Base-by-base conservation (phyloP, 2,329 filamentous ascomycete genomes). In the Cryphonectria japonica region DNA sequence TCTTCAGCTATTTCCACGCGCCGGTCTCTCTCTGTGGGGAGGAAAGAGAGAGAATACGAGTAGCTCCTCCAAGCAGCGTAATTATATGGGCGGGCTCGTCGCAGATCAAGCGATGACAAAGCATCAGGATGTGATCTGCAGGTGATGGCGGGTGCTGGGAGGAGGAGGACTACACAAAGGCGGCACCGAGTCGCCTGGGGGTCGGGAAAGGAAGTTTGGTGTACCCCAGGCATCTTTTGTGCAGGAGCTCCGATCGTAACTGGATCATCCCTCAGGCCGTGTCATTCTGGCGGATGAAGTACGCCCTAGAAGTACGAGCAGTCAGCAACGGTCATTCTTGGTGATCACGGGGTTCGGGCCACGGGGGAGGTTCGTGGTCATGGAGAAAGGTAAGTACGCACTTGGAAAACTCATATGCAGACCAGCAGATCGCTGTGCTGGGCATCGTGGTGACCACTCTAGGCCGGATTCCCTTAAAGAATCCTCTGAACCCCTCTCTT, bases 381-480 rank as follows among this genome's bases (percentile, higher is more conserved):
- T 9, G 52, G 54, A 19, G 14, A 32, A 26, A 16, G 50, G 34
- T n/a, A 16, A 37, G 22, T 32, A 83, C 88, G 77, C 82, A 91
- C 89, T 91, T 91, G 76, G 88, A 91, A 74, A 89, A 89, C 77
- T 91, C 89, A 76, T 91, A 91, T 41, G 89, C 89, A 54, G 89
- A 96, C 96, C 96, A 99, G 86, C 96, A 99, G 78, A 99, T 99
- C n/a, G 96, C 96, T 46, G 96, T 99, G 83, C 95, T 98, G 29
- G 96, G 96, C 92, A 98, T 98, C 1, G 96, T 97, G 14, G 95
- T 98, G 73, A 99, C 91, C 64, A 99, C 92, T 78, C 96, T 88
- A 63, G 96, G 96, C 76, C 93, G 91, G 79, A 98, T 89, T 60
- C 96, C 96, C 79, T 97, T 95, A 84, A 98, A 95, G 83, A 98